Evolutionary conservation across 2,329 filamentous ascomycete genomes (phyloP).

Genomic region (Graphilbum fragrans): DNA sequence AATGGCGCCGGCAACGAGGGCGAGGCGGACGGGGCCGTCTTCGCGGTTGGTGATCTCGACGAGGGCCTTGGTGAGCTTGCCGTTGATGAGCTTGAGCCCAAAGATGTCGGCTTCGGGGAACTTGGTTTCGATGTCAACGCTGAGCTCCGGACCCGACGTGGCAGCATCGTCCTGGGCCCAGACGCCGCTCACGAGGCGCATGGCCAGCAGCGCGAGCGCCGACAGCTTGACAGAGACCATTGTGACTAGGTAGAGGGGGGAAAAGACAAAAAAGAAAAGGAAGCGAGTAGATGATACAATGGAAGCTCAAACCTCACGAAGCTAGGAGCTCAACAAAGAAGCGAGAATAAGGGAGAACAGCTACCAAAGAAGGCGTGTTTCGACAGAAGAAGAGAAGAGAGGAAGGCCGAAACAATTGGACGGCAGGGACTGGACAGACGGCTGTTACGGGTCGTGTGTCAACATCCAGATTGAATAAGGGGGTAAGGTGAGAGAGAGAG

Average conservation of each 20-base stretch:
- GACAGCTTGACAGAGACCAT: conserved; percentile 69
- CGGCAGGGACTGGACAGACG: too few relatives aligned
- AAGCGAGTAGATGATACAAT: background rate
- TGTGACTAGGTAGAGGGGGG: conserved; percentile 16
- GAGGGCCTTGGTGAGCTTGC: conserved; percentile 69
- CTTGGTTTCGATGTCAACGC: conserved; percentile 52
- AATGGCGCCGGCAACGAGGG: conserved; percentile 66
- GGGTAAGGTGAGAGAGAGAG: background rate
- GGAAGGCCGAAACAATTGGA: background rate
- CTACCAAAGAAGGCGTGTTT: background rate
- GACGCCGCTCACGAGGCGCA: conserved; percentile 53
- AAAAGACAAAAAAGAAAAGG: conserved; percentile 2
- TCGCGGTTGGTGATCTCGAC: conserved; percentile 81
- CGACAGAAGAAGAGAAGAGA: conserved; percentile 9
- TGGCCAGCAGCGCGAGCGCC: conserved; percentile 57
- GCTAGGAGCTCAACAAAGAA: conserved; percentile 1
- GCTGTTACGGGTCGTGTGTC: too few relatives aligned
- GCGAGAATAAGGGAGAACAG: conserved; percentile 7
- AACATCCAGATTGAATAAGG: too few relatives aligned
- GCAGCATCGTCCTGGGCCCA: conserved; percentile 43
- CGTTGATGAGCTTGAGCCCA: conserved; percentile 91
- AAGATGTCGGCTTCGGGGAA: conserved; percentile 70
- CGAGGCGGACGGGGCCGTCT: conserved; percentile 58
- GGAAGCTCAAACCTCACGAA: background rate
- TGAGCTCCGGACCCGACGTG: conserved; percentile 25